These are phyloP conservation scores for Talinum fruticosum DNA, from an alignment of 148 eudicot genomes.

Conservation along the genomic window DNA sequence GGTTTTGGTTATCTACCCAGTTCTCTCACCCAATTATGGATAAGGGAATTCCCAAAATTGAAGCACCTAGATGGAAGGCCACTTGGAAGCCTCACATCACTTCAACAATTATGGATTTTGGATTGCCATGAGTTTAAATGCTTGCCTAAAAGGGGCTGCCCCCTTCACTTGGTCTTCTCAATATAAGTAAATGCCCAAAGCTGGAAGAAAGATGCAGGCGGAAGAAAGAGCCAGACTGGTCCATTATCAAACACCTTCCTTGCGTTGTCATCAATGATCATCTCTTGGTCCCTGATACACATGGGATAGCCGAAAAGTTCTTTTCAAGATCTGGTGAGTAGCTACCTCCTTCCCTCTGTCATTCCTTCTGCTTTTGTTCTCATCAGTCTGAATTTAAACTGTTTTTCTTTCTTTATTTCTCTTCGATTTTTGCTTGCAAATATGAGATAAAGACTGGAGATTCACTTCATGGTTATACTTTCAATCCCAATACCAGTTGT, in stretches of 20 bases:
- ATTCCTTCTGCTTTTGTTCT: too few species aligned
- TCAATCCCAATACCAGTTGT: too few species aligned
- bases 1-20: background rate
- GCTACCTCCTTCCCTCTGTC: too few species aligned
- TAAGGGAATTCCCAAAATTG: background rate
- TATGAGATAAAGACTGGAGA: too few species aligned
- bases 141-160: constrained; percentile 9
- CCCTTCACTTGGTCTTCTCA: constrained; percentile 1
- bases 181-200: background rate
- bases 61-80: background rate
- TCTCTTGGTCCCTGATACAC: background rate
- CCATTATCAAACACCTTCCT: constrained; percentile 8
- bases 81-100: background rate
- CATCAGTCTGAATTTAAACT: too few species aligned
- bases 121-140: background rate
- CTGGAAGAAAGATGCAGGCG: constrained; percentile 6
- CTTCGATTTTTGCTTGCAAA: too few species aligned
- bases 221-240: constrained; percentile 4
- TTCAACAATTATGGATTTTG: background rate
- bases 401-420: too few species aligned
- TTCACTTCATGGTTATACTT: too few species aligned
- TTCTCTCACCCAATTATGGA: background rate
- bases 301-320: background rate
- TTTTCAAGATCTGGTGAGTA: too few species aligned
- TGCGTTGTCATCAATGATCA: background rate